Percentiles rank a stretch among this genome's conserved stretches.
Evolutionary conservation across 148 eudicot genomes (phyloP).

Genomic region (Limonium bicolor): DNA sequence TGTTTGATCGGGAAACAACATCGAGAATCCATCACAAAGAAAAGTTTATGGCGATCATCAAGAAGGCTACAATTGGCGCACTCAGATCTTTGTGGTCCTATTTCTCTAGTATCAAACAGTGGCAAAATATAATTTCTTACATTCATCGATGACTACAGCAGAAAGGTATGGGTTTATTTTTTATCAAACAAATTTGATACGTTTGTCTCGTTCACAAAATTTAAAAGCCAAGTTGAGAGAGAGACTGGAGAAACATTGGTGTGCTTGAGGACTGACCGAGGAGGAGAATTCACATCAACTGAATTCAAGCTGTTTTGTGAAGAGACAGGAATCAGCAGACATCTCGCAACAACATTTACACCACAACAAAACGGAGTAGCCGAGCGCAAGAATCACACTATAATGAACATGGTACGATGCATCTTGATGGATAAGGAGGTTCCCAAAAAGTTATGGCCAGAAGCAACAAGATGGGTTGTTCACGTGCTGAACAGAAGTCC

Average conservation of each 20-base stretch:
- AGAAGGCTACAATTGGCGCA: background rate
- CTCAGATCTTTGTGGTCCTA: background rate
- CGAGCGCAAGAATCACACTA: too few species aligned
- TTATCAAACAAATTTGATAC: background rate
- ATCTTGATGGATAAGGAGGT: background rate
- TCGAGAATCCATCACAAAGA: background rate
- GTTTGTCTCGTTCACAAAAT: too few species aligned
- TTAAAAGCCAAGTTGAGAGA: too few species aligned
- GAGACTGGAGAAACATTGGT: too few species aligned
- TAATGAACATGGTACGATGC: background rate
- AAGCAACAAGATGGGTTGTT: too few species aligned
- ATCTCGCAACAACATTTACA: background rate
- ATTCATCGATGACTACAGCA: background rate
- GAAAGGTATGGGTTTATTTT: conserved; percentile 1
- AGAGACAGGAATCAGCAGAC: background rate
- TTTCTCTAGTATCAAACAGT: background rate
- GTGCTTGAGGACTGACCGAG: too few species aligned
- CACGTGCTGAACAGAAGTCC: too few species aligned
- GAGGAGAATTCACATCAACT: too few species aligned
- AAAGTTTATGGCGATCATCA: background rate
- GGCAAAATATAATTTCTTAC: background rate
- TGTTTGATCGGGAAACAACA: background rate
- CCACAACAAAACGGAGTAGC: conserved; percentile 7
- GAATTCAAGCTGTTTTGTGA: too few species aligned
- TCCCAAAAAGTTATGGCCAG: background rate